Evolutionary conservation across 257 asterid genomes (phyloP).

Genomic region (Gentiana dahurica): DNA sequence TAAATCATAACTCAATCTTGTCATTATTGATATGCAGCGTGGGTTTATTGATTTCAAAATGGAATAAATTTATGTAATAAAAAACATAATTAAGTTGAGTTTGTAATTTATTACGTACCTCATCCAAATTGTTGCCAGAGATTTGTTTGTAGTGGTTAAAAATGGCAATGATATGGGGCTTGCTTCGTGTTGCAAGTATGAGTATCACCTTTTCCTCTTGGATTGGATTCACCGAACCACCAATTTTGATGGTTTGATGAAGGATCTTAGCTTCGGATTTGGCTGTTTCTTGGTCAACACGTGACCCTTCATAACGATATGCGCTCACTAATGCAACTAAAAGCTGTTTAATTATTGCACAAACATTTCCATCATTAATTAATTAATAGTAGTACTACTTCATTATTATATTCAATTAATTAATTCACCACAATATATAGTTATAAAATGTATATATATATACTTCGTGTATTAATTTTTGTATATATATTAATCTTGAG

Average conservation of each 20-base stretch:
- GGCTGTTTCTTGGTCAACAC: conserved; percentile 40
- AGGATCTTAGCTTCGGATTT: conserved; percentile 60
- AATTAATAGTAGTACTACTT: too few relatives aligned
- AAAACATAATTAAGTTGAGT: background rate
- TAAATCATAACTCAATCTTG: too few relatives aligned
- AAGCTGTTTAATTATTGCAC: conserved; percentile 30
- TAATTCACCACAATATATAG: too few relatives aligned
- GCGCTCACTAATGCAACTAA: conserved; percentile 63
- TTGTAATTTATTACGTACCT: conserved; percentile 27
- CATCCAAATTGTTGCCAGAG: conserved; percentile 43
- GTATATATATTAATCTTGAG: too few relatives aligned
- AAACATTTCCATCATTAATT: background rate
- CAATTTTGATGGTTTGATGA: conserved; percentile 25
- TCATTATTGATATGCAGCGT: too few relatives aligned
- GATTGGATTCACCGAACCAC: conserved; percentile 9
- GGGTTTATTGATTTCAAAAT: too few relatives aligned
- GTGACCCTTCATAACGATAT: conserved; percentile 79
- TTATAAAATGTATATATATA: too few relatives aligned
- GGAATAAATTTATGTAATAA: too few relatives aligned
- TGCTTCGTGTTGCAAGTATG: conserved; percentile 69
- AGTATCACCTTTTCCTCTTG: conserved; percentile 49
- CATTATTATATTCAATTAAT: too few relatives aligned
- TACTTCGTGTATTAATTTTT: too few relatives aligned
- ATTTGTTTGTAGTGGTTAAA: conserved; percentile 59
- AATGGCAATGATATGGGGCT: conserved; percentile 45